These are phyloP conservation scores for Botrytis deweyae DNA, from an alignment of 2,329 filamentous ascomycete genomes.

Conservation along the genomic window DNA sequence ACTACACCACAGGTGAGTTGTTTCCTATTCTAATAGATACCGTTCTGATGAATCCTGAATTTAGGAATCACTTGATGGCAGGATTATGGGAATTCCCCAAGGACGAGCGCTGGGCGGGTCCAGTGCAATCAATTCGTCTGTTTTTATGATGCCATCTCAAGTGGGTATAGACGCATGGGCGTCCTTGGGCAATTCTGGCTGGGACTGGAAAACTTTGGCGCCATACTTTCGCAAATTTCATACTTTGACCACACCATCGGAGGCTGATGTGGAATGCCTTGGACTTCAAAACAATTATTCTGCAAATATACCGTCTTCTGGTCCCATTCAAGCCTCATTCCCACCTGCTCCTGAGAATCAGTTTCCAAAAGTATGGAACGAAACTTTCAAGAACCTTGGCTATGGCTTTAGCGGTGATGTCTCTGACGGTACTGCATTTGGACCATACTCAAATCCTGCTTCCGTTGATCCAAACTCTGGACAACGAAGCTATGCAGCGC, in stretches of 20 bases:
- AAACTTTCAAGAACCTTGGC: neutral
- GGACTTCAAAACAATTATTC: neutral
- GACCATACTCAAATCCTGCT: neutral
- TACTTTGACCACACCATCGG: too few relatives aligned
- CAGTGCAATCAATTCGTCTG: conserved; percentile 42
- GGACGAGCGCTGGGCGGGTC: conserved; percentile 41
- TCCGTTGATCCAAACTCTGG: neutral
- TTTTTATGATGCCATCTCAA: conserved; percentile 28
- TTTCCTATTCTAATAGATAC: neutral
- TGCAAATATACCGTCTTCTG: conserved; percentile 3
- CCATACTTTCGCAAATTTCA: conserved; percentile 43
- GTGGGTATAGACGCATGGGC: conserved; percentile 33
- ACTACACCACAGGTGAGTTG: conserved; percentile 7
- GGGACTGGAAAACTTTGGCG: conserved; percentile 42
- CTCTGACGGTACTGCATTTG: neutral
- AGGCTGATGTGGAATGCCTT: conserved; percentile 27
- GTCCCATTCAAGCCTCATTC: neutral
- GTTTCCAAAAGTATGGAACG: neutral
- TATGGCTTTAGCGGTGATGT: neutral
- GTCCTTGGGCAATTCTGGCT: conserved; percentile 41
- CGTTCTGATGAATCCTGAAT: too few relatives aligned
- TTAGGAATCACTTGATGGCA: neutral
- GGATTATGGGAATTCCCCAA: conserved; percentile 22
- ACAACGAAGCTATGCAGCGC: neutral
- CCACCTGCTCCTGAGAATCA: neutral